Conservation (phyloP, 306 rosid species). For the Dryas drummondii region DNA sequence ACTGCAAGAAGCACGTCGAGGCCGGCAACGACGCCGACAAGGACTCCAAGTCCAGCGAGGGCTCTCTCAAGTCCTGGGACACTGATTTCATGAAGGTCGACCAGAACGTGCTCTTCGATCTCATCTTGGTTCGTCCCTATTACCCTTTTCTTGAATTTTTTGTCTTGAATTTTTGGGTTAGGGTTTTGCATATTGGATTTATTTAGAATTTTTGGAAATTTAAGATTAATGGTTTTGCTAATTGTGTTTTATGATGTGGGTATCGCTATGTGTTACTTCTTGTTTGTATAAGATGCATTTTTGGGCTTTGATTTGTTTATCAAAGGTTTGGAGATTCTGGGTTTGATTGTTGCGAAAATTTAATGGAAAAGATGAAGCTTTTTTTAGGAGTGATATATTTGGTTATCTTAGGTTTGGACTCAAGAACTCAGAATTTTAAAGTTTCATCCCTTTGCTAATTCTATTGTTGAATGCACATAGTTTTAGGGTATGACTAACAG, state of each 20-base stretch:
- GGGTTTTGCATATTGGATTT: neutral
- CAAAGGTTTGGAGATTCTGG: no score
- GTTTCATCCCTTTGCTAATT: neutral
- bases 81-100: slow-evolving; percentile 24
- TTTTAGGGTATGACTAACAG: neutral
- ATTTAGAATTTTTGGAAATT: neutral
- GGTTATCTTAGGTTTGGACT: neutral
- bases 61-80: slow-evolving; percentile 29
- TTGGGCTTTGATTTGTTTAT: no score
- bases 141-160: neutral
- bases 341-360: no score
- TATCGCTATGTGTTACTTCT: no score
- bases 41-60: neutral
- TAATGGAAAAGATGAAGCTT: no score
- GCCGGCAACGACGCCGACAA: neutral
- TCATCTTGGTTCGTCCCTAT: slow-evolving; percentile 26
- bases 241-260: no score
- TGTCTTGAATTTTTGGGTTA: neutral
- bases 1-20: slow-evolving; percentile 32
- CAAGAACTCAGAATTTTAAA: neutral
- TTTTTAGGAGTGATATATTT: neutral
- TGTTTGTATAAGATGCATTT: no score
- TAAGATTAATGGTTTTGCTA: no score
- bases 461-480: neutral
- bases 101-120: slow-evolving; percentile 24